phyloP scores from a whole-genome alignment of 2,329 filamentous ascomycete species.

The Clonostachys sp. region DNA sequence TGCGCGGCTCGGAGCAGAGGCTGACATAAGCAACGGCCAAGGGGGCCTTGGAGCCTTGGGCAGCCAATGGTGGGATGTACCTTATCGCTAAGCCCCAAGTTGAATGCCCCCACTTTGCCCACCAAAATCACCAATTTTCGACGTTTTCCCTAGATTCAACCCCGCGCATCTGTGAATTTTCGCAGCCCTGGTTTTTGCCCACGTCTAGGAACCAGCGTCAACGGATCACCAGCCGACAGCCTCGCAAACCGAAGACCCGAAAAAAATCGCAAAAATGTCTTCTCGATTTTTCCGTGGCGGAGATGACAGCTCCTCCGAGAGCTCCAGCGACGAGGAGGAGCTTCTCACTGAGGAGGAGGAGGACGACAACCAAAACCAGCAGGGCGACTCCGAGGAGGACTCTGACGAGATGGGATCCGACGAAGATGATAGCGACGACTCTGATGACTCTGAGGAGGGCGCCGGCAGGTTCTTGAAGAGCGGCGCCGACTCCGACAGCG shows the following conservation, averaged over 20 bases:
- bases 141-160: conserved; percentile 24
- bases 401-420: conserved; percentile 41
- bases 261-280: conserved; percentile 63
- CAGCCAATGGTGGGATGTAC: conserved; percentile 4
- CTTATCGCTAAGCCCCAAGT: conserved; percentile 29
- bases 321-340: conserved; percentile 93
- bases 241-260: conserved; percentile 2
- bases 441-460: conserved; percentile 61
- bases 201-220: background rate
- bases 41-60: too few species aligned
- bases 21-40: too few species aligned
- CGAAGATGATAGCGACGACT: conserved; percentile 49
- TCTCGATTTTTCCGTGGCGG: conserved; percentile 96
- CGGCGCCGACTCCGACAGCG: conserved; percentile 62
- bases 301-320: conserved; percentile 90
- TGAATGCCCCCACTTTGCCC: conserved; percentile 29
- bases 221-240: conserved; percentile 1
- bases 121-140: conserved; percentile 37
- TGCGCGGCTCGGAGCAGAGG: too few species aligned
- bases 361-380: conserved; percentile 15
- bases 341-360: conserved; percentile 61
- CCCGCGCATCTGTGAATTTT: conserved; percentile 15
- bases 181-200: background rate
- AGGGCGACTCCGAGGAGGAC: conserved; percentile 45
- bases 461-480: conserved; percentile 80